phyloP scores from a whole-genome alignment of 2,329 filamentous ascomycete genomes.

The Cladorrhinum sp. region DNA sequence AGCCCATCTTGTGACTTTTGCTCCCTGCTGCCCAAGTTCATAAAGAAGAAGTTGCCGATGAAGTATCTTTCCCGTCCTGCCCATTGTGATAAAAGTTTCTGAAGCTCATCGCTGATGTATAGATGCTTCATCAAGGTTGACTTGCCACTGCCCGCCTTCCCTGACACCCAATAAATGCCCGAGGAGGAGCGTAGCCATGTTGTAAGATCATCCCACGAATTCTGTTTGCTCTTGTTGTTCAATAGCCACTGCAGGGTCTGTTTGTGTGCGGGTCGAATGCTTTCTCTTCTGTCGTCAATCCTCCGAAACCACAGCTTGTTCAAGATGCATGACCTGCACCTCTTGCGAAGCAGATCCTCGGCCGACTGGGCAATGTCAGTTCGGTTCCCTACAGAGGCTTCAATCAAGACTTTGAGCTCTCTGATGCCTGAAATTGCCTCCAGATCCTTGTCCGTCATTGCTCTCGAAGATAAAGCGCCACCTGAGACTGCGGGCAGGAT shows the following conservation, averaged over 20 bases:
- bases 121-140: slow-evolving; percentile 31
- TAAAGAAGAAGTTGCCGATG: slow-evolving; percentile 27
- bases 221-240: too few species aligned
- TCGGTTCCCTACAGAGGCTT: too few species aligned
- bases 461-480: neutral
- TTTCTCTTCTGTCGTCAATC: slow-evolving; percentile 15
- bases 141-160: slow-evolving; percentile 31
- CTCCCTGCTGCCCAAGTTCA: slow-evolving; percentile 21
- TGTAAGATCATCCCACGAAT: slow-evolving; percentile 13
- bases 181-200: slow-evolving; percentile 11
- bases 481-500: slow-evolving; percentile 2
- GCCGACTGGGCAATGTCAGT: neutral
- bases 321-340: slow-evolving; percentile 1
- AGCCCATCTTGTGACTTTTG: slow-evolving; percentile 26
- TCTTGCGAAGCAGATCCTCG: neutral
- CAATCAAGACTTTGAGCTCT: too few species aligned
- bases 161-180: slow-evolving; percentile 21
- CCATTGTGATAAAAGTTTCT: slow-evolving; percentile 19
- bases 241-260: slow-evolving; percentile 16
- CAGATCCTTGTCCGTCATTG: too few species aligned
- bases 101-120: slow-evolving; percentile 11
- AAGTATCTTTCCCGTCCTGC: slow-evolving; percentile 8
- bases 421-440: too few species aligned
- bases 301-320: slow-evolving; percentile 19
- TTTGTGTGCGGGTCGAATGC: slow-evolving; percentile 5